Evolutionary conservation across 257 asterid genomes (phyloP).

Genomic region (Buddleja alternifolia): DNA sequence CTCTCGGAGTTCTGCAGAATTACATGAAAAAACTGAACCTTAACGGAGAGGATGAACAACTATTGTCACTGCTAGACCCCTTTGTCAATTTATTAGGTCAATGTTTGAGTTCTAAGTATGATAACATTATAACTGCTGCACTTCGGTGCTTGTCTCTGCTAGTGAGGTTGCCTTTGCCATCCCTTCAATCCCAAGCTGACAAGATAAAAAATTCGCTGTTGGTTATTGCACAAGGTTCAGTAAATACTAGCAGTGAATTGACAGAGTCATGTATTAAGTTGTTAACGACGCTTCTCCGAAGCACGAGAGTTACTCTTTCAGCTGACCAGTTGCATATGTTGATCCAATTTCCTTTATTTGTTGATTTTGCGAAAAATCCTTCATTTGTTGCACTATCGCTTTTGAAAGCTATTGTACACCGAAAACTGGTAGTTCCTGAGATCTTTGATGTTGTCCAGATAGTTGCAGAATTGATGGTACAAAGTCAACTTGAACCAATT

Average conservation of each 20-base stretch:
- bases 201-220: conserved; percentile 73
- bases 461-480: conserved; percentile 84
- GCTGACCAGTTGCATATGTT: conserved; percentile 77
- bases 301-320: conserved; percentile 72
- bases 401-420: conserved; percentile 74
- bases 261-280: conserved; percentile 80
- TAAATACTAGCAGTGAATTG: conserved; percentile 59
- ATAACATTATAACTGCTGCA: conserved; percentile 63
- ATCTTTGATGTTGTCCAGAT: conserved; percentile 72
- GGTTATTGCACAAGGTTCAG: conserved; percentile 77
- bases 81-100: conserved; percentile 64
- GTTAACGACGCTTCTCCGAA: conserved; percentile 69
- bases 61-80: conserved; percentile 72
- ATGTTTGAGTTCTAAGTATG: conserved; percentile 81
- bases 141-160: conserved; percentile 71
- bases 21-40: conserved; percentile 65
- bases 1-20: conserved; percentile 76
- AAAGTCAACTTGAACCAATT: conserved; percentile 78
- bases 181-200: conserved; percentile 70
- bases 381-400: conserved; percentile 78
- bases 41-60: conserved; percentile 47
- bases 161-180: conserved; percentile 76
- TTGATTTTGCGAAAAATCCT: conserved; percentile 82
- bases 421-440: conserved; percentile 80
- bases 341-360: conserved; percentile 82